Evolutionary conservation across 1,284 basidiomycete genomes (phyloP).

Genomic region (Irpex sp.): DNA sequence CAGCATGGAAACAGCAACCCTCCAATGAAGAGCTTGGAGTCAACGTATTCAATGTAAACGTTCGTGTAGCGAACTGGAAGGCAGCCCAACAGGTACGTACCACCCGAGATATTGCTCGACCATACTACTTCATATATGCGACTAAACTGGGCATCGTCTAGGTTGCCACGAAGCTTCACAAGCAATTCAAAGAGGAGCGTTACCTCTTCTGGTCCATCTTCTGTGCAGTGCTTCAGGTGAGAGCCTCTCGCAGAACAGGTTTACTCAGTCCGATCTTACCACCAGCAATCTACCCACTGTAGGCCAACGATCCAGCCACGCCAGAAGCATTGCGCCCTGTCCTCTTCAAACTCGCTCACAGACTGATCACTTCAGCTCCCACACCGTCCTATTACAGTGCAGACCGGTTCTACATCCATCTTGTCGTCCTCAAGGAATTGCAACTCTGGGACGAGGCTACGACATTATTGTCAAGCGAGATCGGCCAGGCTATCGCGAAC

Average conservation of each 20-base stretch:
- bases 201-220: conserved; percentile 85
- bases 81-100: conserved; percentile 67
- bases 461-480: conserved; percentile 63
- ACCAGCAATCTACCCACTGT: neutral
- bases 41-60: conserved; percentile 82
- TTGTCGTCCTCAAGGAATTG: conserved; percentile 69
- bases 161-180: conserved; percentile 76
- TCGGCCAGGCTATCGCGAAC: conserved; percentile 62
- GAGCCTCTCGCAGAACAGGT: conserved; percentile 11
- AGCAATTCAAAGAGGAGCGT: conserved; percentile 72
- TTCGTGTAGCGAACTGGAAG: conserved; percentile 76
- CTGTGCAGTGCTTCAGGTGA: conserved; percentile 74
- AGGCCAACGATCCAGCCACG: conserved; percentile 66
- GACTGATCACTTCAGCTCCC: conserved; percentile 58
- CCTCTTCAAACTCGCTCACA: conserved; percentile 68
- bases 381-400: conserved; percentile 60
- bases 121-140: neutral
- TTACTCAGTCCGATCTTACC: neutral
- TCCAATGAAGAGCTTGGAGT: conserved; percentile 76
- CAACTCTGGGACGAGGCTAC: conserved; percentile 66
- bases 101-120: neutral
- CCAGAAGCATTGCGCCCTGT: conserved; percentile 58
- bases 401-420: conserved; percentile 75
- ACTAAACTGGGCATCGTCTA: conserved; percentile 21
- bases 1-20: conserved; percentile 75